Base-by-base conservation (phyloP, 345 rosid species). In the Kernera saxatilis region DNA sequence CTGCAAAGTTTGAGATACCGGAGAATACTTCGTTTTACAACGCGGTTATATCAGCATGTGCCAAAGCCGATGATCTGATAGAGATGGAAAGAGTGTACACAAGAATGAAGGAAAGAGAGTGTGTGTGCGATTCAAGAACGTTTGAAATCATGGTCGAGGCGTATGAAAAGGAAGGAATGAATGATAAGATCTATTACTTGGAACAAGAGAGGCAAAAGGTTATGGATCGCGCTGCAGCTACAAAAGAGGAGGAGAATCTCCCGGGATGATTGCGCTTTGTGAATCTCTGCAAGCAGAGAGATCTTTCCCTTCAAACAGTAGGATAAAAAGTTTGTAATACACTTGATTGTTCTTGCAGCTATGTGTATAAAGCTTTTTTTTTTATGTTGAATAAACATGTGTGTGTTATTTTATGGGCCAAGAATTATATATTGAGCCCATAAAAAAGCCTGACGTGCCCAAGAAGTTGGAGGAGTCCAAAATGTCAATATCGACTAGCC, bases 11-110 rank as follows among this genome's bases (percentile, higher is more conserved):
- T 58, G 90, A 91, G 79, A 87, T 93, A 67, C 80, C 93, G 0
- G 94, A 89, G 83, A 84, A 87, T 7, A 83, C 90, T 6, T 32
- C 87, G 2, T 88, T 91, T 36, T 86, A 74, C 61, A 93, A 89
- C 55, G 86, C 95, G 0, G 84, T 93, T 12, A 83, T 93, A 71
- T 81, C 83, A 5, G 96, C 95, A 1, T 91, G 93, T 52, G 91
- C 85, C 0, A 91, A 76, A 79, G 90, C 95, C 0, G 89, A 84
- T 37, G 99, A 91, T 80, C 72, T 91, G 71, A 75, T 87, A 82
- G 97, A 93, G 87, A 91, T 93, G 97, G 99, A 89, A 75, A 84
- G 96, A 72, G 96, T 88, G 30, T 93, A 77, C 69, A 78, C 72
- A 64, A 77, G 83, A 56, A 91, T 93, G 99, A 91, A 84, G 74